phyloP scores from a whole-genome alignment of 306 rosid species.

The Vachellia collinsii region DNA sequence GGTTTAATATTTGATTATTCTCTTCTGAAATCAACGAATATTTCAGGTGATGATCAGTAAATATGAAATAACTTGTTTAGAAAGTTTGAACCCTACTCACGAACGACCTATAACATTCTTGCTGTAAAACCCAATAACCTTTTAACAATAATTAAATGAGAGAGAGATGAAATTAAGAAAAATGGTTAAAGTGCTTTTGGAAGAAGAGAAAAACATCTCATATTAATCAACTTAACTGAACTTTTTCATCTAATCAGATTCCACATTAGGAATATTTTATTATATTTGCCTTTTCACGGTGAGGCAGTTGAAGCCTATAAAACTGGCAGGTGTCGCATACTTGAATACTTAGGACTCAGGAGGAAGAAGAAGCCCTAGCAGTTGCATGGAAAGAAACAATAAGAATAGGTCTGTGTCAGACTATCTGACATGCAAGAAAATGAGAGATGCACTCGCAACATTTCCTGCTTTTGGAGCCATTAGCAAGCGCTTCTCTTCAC shows the following conservation, averaged over 20 bases:
- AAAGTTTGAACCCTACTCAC: not conserved
- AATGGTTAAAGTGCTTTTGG: no score
- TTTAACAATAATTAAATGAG: no score
- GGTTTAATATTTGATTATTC: not conserved
- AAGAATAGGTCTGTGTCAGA: constrained; percentile 3
- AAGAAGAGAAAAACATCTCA: no score
- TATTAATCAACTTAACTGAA: no score
- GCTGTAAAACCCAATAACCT: no score
- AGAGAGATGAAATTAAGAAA: no score
- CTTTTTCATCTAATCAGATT: no score
- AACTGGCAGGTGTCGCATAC: not conserved
- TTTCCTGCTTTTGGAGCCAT: constrained; percentile 37
- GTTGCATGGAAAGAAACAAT: constrained; percentile 41
- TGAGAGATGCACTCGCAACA: constrained; percentile 44
- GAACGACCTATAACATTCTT: not conserved
- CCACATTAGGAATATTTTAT: no score
- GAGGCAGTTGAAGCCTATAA: constrained; percentile 32
- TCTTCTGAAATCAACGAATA: not conserved
- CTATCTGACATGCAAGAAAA: constrained; percentile 50
- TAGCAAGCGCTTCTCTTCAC: constrained; percentile 21
- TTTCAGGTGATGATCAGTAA: not conserved
- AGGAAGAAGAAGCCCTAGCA: no score
- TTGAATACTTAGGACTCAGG: not conserved
- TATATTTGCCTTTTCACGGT: not conserved
- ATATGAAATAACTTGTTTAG: not conserved